Conservation (phyloP, 208 protist genomes). For the Perkinsela sp. region DNA sequence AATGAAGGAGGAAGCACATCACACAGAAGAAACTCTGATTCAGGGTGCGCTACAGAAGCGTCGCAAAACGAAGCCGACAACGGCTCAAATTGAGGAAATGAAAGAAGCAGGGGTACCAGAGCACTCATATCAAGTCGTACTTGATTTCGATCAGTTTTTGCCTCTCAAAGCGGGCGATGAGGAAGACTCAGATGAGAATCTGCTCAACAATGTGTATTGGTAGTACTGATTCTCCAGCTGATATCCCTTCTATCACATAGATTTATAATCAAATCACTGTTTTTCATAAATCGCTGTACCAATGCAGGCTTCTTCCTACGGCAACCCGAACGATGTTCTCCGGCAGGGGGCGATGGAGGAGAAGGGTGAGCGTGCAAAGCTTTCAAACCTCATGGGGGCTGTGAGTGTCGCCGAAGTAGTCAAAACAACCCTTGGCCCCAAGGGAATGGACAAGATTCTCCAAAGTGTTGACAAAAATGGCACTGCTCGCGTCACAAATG, state of each 20-base stretch:
- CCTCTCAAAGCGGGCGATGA: background rate
- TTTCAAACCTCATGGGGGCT: conserved; percentile 69
- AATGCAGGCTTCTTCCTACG: background rate
- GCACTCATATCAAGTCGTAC: background rate
- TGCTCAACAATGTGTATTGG: background rate
- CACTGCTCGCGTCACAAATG: conserved; percentile 89
- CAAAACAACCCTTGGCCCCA: conserved; percentile 95
- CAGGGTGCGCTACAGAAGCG: background rate
- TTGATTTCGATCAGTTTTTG: background rate
- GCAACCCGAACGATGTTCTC: conserved; percentile 13
- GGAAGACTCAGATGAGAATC: background rate
- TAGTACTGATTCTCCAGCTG: background rate
- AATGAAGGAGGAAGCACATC: background rate
- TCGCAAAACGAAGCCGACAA: background rate
- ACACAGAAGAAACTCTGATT: background rate
- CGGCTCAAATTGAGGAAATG: background rate
- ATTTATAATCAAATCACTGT: background rate
- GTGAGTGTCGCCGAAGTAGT: conserved; percentile 82
- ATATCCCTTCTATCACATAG: background rate
- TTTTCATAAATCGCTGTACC: background rate
- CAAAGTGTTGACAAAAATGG: conserved; percentile 37
- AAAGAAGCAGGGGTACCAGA: background rate
- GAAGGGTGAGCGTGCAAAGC: conserved; percentile 63
- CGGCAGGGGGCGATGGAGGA: conserved; percentile 56
- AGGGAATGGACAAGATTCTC: conserved; percentile 94